phyloP scores from a whole-genome alignment of 78 protist genomes.

The Isochrysis galbana region DNA sequence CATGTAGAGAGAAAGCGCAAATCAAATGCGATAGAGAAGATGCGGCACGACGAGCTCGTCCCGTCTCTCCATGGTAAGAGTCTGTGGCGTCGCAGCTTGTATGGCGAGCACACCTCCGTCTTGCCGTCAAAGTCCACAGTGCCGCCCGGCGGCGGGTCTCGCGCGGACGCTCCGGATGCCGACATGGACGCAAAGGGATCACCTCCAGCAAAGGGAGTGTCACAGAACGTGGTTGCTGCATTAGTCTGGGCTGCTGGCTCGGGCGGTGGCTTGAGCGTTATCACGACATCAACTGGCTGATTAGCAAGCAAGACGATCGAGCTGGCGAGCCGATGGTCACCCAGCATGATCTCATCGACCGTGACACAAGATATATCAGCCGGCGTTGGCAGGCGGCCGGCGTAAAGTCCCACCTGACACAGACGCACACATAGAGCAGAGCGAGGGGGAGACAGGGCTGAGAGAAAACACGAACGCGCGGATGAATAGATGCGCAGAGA shows the following conservation, averaged over 20 bases:
- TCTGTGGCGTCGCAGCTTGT: not conserved
- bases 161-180: not conserved
- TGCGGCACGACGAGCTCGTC: no score
- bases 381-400: not conserved
- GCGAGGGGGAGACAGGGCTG: no score
- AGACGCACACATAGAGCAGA: no score
- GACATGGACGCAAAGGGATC: no score
- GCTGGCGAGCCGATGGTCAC: not conserved
- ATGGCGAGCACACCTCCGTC: not conserved
- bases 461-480: no score
- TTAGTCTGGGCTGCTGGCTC: not conserved
- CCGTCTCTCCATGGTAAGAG: not conserved
- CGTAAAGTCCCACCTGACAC: not conserved
- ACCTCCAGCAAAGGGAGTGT: not conserved
- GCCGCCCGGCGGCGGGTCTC: not conserved
- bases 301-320: not conserved
- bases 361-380: not conserved
- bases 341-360: not conserved
- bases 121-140: not conserved
- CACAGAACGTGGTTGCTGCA: not conserved
- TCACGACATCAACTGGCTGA: not conserved
- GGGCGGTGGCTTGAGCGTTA: not conserved
- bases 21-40: no score
- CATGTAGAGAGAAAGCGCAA: no score
- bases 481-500: no score